Conservation (phyloP, 2,329 filamentous ascomycete species). For the Calonectria leucothoes region DNA sequence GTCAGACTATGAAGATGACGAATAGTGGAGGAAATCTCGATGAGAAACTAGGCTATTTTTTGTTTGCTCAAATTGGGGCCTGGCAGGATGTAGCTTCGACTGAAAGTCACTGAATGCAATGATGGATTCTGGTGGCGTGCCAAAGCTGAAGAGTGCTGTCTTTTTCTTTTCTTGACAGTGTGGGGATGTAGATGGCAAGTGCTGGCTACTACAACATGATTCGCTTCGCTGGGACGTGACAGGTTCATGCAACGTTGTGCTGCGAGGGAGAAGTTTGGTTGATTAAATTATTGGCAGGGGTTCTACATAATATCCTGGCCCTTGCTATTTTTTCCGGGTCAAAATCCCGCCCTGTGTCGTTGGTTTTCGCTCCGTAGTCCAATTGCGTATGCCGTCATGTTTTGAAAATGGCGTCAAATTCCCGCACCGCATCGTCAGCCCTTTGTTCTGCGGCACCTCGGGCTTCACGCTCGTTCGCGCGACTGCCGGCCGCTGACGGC, state of each 20-base stretch:
- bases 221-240: background rate
- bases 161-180: background rate
- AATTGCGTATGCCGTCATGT: background rate
- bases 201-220: background rate
- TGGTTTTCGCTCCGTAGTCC: background rate
- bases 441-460: background rate
- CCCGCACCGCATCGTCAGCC: background rate
- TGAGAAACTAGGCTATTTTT: background rate
- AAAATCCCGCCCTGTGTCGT: background rate
- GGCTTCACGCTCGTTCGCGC: background rate
- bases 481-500: background rate
- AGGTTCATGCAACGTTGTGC: background rate
- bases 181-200: background rate
- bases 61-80: background rate
- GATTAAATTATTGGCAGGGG: background rate
- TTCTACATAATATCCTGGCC: background rate
- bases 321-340: background rate
- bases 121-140: background rate
- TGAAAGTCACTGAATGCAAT: background rate
- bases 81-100: background rate
- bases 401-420: background rate
- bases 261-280: background rate
- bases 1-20: background rate
- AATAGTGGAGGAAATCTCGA: background rate
- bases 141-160: background rate